Base-by-base conservation (phyloP, 805 yeast genomes). In the Pichia heedii region DNA sequence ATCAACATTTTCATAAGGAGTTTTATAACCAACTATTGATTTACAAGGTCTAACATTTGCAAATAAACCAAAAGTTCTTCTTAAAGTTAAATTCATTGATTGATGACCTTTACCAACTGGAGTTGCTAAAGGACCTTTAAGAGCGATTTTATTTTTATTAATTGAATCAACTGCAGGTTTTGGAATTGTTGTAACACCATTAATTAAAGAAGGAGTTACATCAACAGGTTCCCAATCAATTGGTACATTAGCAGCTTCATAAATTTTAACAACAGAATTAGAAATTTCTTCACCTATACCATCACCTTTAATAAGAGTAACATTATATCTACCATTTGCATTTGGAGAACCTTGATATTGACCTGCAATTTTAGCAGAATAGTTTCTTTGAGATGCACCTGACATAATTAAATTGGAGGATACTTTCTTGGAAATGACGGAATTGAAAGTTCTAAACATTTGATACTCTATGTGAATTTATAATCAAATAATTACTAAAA, bases 101-200 rank as follows among this genome's bases (percentile, higher is more conserved):
- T 87, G 87, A 74, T 93, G 97, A 63, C 98, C 98, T 71, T 90
- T 90, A 58, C 97, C 98, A 51, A 90, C 89, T 45, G 99, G 99
- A 34, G 99, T 93, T 44, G 97, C 97, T 60, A 93, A 73, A 26
- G 97, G 97, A 55, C 99, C 99, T 73, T 93, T 93, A 62, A 93
- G 77, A 43, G 97, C 99, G 50, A 93, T 90, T 70, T 81, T 76
- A 74, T 90, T 86, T 69, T 77, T 82, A 75, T 87, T 86, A 69
- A 93, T 89, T 37, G 94, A 84, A 57, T 84, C 88, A 50, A 93
- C 86, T 47, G 97, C 97, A 36, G 79, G 81, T 54, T 81, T 81
- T 52, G 97, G 97, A 56, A 93, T 79, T 46, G 96, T 81, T 54
- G 97, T 89, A 67, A 82, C 81, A 60, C 96, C 96, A 66, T 90